phyloP scores from a whole-genome alignment of 2,329 filamentous ascomycete genomes.

The Peltaster fructicola region DNA sequence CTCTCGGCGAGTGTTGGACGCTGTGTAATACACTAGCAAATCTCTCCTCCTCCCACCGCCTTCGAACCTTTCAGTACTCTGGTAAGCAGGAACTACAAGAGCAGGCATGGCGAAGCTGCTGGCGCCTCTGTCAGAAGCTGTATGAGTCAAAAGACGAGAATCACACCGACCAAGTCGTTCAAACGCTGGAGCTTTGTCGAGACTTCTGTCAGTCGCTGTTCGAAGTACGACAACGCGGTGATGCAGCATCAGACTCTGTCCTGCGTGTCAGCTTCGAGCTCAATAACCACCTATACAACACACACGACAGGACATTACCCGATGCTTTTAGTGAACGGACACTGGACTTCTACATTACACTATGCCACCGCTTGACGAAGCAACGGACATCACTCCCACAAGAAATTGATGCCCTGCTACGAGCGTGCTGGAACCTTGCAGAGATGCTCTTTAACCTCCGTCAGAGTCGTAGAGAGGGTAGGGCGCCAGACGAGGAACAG shows the following conservation, averaged over 20 bases:
- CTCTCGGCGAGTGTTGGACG: constrained; percentile 80
- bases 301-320: constrained; percentile 67
- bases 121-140: constrained; percentile 77
- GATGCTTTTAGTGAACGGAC: constrained; percentile 79
- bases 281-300: constrained; percentile 89
- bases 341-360: constrained; percentile 80
- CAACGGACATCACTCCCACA: constrained; percentile 61
- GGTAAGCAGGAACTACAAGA: constrained; percentile 63
- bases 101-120: constrained; percentile 83
- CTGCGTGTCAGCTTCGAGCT: constrained; percentile 85
- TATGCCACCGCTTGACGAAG: constrained; percentile 94
- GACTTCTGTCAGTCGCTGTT: constrained; percentile 88
- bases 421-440: constrained; percentile 76
- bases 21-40: constrained; percentile 79
- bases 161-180: constrained; percentile 47
- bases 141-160: constrained; percentile 66
- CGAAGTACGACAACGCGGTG: constrained; percentile 60
- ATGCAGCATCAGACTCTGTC: constrained; percentile 70
- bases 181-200: constrained; percentile 70
- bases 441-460: constrained; percentile 87
- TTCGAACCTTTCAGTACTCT: constrained; percentile 59
- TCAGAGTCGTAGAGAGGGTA: constrained; percentile 61
- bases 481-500: constrained; percentile 60
- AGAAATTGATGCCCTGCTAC: constrained; percentile 68
- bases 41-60: constrained; percentile 66